Evolutionary conservation across 2,329 filamentous ascomycete species (phyloP).

Genomic region (Diplodia corticola): DNA sequence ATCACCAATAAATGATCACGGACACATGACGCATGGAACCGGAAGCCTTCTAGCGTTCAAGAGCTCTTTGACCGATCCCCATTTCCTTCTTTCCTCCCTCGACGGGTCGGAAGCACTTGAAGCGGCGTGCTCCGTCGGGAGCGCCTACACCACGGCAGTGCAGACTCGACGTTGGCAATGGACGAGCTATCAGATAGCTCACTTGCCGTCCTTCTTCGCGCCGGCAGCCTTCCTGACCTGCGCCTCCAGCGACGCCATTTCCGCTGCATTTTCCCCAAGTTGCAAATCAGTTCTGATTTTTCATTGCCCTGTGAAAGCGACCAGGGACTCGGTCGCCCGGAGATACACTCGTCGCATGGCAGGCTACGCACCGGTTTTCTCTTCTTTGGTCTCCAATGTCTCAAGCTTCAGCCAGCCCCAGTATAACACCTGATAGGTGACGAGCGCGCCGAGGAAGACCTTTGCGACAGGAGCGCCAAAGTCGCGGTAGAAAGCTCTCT

Average conservation of each 20-base stretch:
- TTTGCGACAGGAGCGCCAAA: constrained; percentile 74
- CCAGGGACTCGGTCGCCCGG: background rate
- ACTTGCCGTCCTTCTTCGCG: background rate
- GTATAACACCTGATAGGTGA: constrained; percentile 77
- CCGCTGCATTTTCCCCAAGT: background rate
- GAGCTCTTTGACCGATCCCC: background rate
- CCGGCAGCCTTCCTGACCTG: background rate
- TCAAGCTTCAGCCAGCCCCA: constrained; percentile 75
- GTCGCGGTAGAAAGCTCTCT: constrained; percentile 71
- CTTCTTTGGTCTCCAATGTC: constrained; percentile 64
- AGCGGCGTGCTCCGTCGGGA: background rate
- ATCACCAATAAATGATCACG: too few species aligned
- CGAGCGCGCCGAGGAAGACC: constrained; percentile 70
- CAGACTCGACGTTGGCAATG: background rate
- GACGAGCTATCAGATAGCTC: background rate
- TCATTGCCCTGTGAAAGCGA: background rate
- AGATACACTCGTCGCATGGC: background rate
- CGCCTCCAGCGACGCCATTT: constrained; percentile 14
- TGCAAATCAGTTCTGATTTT: constrained; percentile 2
- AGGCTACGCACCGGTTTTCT: constrained; percentile 54
- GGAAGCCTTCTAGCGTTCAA: background rate
- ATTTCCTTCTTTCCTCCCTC: background rate
- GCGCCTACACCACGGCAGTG: background rate
- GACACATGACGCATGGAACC: background rate
- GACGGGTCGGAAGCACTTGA: background rate